These are phyloP conservation scores for Stemphylium vesicarium DNA, from an alignment of 2,329 filamentous ascomycete genomes.

Conservation along the genomic window DNA sequence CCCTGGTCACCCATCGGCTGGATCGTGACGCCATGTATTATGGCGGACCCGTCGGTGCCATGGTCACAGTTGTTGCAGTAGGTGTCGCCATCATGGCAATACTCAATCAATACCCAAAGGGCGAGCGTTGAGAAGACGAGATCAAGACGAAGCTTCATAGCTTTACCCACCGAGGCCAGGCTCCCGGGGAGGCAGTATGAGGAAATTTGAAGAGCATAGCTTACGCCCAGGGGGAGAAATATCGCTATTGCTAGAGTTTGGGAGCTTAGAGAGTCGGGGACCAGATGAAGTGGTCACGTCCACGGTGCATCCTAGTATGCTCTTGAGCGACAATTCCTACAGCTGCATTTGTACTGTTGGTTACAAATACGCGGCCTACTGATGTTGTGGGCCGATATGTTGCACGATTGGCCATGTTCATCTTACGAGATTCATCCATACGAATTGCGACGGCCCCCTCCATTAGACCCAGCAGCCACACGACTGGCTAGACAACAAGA, in stretches of 20 bases:
- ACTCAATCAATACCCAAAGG: conserved; percentile 53
- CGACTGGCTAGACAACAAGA: not conserved
- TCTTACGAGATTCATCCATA: not conserved
- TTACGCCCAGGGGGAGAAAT: not conserved
- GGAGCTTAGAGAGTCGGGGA: not conserved
- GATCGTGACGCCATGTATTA: conserved; percentile 43
- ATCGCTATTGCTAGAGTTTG: not conserved
- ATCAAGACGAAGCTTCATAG: conserved; percentile 5
- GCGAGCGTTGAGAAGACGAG: conserved; percentile 49
- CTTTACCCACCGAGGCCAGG: not conserved
- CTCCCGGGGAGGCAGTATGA: not conserved
- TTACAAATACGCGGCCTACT: not conserved
- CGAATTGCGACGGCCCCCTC: not conserved
- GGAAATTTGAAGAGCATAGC: not conserved
- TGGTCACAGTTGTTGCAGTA: conserved; percentile 49
- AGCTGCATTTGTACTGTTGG: not conserved
- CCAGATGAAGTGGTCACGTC: not conserved
- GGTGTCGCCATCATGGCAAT: conserved; percentile 51
- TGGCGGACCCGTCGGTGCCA: conserved; percentile 48
- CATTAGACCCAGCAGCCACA: not conserved
- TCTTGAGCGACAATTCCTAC: not conserved
- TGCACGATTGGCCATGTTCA: not conserved
- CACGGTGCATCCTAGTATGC: not conserved
- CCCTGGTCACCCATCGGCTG: conserved; percentile 33
- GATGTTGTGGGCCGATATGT: not conserved